Evolutionary conservation across 2,329 filamentous ascomycete genomes (phyloP), one percentile per base, ranked within the genome.

Genomic region (Bipolaris zeicola): DNA sequence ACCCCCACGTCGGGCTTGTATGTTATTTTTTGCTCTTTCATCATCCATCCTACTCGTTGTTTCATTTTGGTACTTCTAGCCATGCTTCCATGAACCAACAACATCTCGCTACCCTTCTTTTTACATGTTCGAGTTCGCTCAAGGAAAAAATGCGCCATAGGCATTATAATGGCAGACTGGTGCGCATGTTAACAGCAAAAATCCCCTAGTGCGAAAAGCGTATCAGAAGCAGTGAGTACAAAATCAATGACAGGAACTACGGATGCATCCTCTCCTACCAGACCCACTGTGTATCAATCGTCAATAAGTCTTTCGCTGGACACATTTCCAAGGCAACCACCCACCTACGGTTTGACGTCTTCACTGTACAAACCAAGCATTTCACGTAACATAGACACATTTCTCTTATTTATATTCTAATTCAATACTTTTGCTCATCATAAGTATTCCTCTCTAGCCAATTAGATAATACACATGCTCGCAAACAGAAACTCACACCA

Each of bases 1-100:
- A 55, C 52, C 52, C 52, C 52, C 52, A 55, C 52, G 52, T 55
- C 52, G 52, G 52, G 52, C 52, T 55, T 55, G 33, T 36, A 45
- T 39, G 10, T 55, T 39, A 2, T 20, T 45, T 41, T 41, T 51
- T 45, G 8, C 20, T 45, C 14, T 22, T 4, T 14, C 16, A 7
- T 6, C 7, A 6, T 11, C 4, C 4, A 3, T 20, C 6, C 1
- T 16, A 16, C 14, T 1, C 4, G 6, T 13, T 4, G n/a, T 18
- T 44, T 44, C 20, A 31, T 16, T 16, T n/a, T 28, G 8, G n/a
- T 10, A 7, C 24, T 44, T 2, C 5, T 11, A 20, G 26, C 26
- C 26, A 44, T 31, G 7, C 3, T 18, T 10, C 20, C 2, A 14
- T 6, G 33, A 6, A 34, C 41, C 22, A 13, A 14, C 18, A 8